Conservation (phyloP, 2,329 filamentous ascomycete species). For the Aspergillus melleus region DNA sequence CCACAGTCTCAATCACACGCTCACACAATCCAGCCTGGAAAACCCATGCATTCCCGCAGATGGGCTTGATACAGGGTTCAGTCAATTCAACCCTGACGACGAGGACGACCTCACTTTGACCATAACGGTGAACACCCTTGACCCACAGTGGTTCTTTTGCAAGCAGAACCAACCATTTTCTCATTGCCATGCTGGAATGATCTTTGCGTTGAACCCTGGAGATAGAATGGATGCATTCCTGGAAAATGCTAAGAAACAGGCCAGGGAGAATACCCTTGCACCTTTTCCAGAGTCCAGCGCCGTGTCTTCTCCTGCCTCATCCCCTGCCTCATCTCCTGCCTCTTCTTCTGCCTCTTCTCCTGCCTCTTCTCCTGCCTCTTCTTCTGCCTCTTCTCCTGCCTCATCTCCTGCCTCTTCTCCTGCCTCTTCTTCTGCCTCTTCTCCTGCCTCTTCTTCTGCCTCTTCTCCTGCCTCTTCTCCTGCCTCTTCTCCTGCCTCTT, state of each 20-base stretch:
- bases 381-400: too few relatives aligned
- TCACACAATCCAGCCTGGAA: too few relatives aligned
- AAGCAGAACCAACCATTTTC: constrained; percentile 16
- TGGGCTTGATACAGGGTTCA: too few relatives aligned
- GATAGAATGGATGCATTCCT: constrained; percentile 20
- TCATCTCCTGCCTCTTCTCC: too few relatives aligned
- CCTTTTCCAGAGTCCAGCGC: not conserved
- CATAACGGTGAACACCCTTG: too few relatives aligned
- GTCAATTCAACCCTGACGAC: too few relatives aligned
- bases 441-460: not conserved
- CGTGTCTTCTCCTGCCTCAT: not conserved
- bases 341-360: too few relatives aligned
- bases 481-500: not conserved
- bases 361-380: too few relatives aligned
- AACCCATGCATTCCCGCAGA: too few relatives aligned
- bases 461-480: not conserved
- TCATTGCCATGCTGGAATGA: constrained; percentile 28
- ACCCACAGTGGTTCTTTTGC: constrained; percentile 31
- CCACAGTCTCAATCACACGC: too few relatives aligned
- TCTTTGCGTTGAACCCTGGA: constrained; percentile 27
- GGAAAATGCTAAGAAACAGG: constrained; percentile 7
- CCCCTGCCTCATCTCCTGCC: not conserved
- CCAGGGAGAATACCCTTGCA: not conserved
- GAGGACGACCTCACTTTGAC: too few relatives aligned
- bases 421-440: not conserved